A percentile compares a stretch with the other conserved stretches of the same genome.
Evolutionary conservation across 257 asterid species (phyloP).

Genomic region (Verbascum thapsus): DNA sequence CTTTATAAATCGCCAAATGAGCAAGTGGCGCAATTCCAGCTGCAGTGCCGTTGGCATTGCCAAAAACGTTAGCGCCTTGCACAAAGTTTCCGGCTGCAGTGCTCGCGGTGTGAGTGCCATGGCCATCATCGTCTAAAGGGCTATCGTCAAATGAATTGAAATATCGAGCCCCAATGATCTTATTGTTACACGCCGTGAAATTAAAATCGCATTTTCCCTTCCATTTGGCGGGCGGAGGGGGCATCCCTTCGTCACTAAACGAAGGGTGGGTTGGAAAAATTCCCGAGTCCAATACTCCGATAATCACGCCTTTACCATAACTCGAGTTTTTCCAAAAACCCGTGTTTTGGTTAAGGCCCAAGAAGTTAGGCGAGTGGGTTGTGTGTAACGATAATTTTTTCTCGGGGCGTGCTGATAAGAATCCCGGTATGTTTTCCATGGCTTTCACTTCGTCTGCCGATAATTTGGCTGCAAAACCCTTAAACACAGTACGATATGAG

Average conservation of each 20-base stretch:
- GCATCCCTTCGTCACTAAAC: neutral
- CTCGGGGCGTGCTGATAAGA: conserved; percentile 2
- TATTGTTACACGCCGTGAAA: conserved; percentile 37
- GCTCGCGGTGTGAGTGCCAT: conserved; percentile 45
- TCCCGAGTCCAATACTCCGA: conserved; percentile 8
- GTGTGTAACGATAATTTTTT: neutral
- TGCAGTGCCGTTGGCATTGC: conserved; percentile 47
- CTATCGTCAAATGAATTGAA: neutral
- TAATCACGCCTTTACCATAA: conserved; percentile 24
- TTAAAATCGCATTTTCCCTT: conserved; percentile 45
- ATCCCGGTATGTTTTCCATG: conserved; percentile 9
- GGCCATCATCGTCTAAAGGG: conserved; percentile 32
- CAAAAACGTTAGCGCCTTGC: conserved; percentile 32
- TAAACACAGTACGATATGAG: conserved; percentile 32
- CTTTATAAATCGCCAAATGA: conserved; percentile 40
- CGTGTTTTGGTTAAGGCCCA: conserved; percentile 36
- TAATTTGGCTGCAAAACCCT: conserved; percentile 40
- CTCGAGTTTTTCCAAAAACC: conserved; percentile 9
- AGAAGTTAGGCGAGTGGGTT: conserved; percentile 36
- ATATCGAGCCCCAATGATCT: conserved; percentile 37
- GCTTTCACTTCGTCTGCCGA: conserved; percentile 35
- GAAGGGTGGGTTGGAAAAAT: conserved; percentile 1
- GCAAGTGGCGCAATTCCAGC: conserved; percentile 42
- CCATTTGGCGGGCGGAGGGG: conserved; percentile 42
- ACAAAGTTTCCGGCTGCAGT: conserved; percentile 44